Conservation (phyloP, 2,329 filamentous ascomycete genomes). For the Trichoderma sp. region DNA sequence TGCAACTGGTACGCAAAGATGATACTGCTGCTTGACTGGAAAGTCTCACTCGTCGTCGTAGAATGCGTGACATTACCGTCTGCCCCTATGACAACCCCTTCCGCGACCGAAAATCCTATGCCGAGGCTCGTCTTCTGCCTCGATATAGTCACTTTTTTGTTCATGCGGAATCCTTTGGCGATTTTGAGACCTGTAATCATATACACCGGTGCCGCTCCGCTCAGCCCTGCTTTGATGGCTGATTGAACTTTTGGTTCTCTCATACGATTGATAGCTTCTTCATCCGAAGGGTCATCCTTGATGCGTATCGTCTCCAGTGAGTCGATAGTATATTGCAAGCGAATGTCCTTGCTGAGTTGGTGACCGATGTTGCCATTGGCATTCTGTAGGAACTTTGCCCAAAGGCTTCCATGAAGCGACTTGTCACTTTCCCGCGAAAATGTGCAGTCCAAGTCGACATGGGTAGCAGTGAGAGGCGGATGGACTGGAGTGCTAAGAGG, state of each 20-base stretch:
- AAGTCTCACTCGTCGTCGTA: background rate
- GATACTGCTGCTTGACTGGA: background rate
- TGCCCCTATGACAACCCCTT: background rate
- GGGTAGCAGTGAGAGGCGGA: no score
- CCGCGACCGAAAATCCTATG: no score
- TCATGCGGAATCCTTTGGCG: background rate
- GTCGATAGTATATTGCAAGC: no score
- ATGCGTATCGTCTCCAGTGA: background rate
- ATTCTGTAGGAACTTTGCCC: no score
- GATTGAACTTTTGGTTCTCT: background rate
- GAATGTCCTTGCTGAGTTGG: no score
- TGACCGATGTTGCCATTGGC: no score
- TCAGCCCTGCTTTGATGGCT: background rate
- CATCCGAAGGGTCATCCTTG: background rate
- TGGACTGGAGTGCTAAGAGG: no score
- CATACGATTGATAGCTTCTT: background rate
- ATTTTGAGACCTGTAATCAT: background rate
- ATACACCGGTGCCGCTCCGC: background rate
- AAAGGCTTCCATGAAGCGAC: no score
- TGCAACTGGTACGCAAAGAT: background rate
- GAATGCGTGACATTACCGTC: background rate
- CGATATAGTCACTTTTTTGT: background rate
- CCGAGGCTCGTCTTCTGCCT: no score
- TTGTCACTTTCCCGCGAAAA: no score
- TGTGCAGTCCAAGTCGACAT: no score